Base-by-base conservation (phyloP, 108 stramenopile genomes). In the Cyclotella kingstonii region DNA sequence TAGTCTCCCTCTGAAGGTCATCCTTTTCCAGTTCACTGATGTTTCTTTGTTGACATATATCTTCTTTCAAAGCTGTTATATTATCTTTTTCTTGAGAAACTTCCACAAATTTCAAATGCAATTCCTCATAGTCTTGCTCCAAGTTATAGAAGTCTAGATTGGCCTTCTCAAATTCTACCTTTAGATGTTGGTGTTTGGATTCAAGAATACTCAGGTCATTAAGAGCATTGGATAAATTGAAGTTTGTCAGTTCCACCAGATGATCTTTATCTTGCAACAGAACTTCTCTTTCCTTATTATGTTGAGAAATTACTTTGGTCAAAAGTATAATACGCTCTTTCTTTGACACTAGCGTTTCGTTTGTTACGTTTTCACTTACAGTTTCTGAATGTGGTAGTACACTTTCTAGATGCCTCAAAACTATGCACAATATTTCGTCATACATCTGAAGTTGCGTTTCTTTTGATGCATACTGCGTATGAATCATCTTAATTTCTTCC, bases 81-180 rank as follows among this genome's bases (percentile, higher is more conserved):
- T 18, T 42, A 33, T 56, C 55, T 26, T 40, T 27, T 12, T 60
- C 57, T 39, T 62, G 57, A 56, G 23, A 36, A n/a, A 42, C 15
- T n/a, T 39, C 28, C 33, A 60, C 55, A 21, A 53, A 73, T 7
- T 63, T 56, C 41, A 48, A 34, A 26, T 53, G 58, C 39, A 73
- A 44, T 35, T 76, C 74, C 19, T 62, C 29, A 22, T 76, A 56
- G 14, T 76, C 74, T 27, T 40, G 29, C 25, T 55, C 36, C 23
- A 66, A n/a, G n/a, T n/a, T n/a, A n/a, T n/a, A n/a, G n/a, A n/a
- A n/a, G n/a, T n/a, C n/a, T n/a, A n/a, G n/a, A n/a, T n/a, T 44
- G 0, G 54, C 51, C 21, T 45, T 41, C 4, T 12, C 55, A 41
- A 76, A 36, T 44, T 76, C 60, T 29, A 41, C 54, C 39, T 53